These are phyloP conservation scores for Phytophthora rubi DNA, from an alignment of 352 stramenopile genomes.

Conservation along the genomic window DNA sequence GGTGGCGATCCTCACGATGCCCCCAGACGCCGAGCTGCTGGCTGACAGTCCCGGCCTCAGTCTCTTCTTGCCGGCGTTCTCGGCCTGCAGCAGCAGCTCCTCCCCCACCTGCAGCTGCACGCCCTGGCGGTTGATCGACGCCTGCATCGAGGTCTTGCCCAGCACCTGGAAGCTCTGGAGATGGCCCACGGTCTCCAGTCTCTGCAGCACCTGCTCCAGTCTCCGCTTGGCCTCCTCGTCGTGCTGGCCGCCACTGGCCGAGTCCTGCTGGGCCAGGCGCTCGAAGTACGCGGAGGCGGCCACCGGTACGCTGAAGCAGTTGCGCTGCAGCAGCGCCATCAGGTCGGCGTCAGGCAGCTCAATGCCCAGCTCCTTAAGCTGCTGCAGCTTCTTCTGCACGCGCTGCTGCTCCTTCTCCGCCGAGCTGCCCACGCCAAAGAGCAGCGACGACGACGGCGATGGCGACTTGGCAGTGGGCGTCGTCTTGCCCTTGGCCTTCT, in stretches of 20 bases:
- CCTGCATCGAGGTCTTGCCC: conserved; percentile 52
- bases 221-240: conserved; percentile 33
- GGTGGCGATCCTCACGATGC: conserved; percentile 67
- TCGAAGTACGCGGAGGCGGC: conserved; percentile 84
- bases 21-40: conserved; percentile 25
- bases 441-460: conserved; percentile 37
- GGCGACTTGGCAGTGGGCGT: conserved; percentile 3
- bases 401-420: conserved; percentile 63
- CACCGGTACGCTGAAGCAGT: conserved; percentile 76
- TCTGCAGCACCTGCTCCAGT: conserved; percentile 45
- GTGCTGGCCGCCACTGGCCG: background rate
- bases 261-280: conserved; percentile 30
- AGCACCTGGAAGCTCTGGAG: conserved; percentile 45
- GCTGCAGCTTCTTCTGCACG: conserved; percentile 70
- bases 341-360: conserved; percentile 60
- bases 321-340: conserved; percentile 64
- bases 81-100: conserved; percentile 62
- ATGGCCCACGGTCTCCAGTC: conserved; percentile 18
- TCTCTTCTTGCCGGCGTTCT: conserved; percentile 78
- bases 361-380: conserved; percentile 82
- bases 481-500: background rate
- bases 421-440: conserved; percentile 68
- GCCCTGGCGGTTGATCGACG: conserved; percentile 54
- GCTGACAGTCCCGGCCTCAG: conserved; percentile 35
- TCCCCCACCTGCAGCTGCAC: conserved; percentile 49